Evolutionary conservation across 164 flowering plant species (phyloP), one percentile per base, ranked within the genome.

Genomic region (Dillenia turbinata): DNA sequence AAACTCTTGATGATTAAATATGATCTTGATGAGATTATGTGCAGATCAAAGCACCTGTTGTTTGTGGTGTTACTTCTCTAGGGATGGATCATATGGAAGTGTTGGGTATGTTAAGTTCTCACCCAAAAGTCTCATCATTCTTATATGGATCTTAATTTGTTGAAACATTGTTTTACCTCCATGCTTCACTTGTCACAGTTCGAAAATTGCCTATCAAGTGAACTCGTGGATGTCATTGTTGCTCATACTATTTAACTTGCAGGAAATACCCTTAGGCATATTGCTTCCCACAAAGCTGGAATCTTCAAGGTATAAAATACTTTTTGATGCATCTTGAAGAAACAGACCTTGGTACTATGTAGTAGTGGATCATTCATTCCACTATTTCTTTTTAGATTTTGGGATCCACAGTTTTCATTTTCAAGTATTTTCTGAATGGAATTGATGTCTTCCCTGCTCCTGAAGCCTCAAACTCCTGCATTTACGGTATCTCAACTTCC

Each of bases 221-320:
- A 26, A 26, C 5, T 26, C 33, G 2, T 26, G 33, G 33, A 26
- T 26, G 33, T 5, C 33, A 26, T 26, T 1, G 2, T 26, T 26
- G 33, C 33, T 26, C 5, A 26, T 26, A 26, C 2, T 26, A 26
- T 5, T 26, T 26, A 26, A 26, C 33, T 26, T 77, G 76, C 84
- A 92, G 98, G 98, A 72, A 71, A 87, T 68, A 90, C 93, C n/a
- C 79, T 92, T 51, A 83, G 71, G 55, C 7, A 79, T 64, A 92
- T 92, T 68, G 96, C 98, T 50, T 76, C 78, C 10, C 88, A 90
- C 67, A 92, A 92, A 69, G 98, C 98, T 64, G 98, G 98, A 65
- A 92, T 92, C 54, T 83, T 92, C 59, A 92, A 92, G 98, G 98
- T 90, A 77, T 26, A 54, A 11, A 57, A 1, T 52, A 43, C 33